phyloP scores from a whole-genome alignment of 768 basidiomycete species.

The Hygrophoropsis aurantiaca region DNA sequence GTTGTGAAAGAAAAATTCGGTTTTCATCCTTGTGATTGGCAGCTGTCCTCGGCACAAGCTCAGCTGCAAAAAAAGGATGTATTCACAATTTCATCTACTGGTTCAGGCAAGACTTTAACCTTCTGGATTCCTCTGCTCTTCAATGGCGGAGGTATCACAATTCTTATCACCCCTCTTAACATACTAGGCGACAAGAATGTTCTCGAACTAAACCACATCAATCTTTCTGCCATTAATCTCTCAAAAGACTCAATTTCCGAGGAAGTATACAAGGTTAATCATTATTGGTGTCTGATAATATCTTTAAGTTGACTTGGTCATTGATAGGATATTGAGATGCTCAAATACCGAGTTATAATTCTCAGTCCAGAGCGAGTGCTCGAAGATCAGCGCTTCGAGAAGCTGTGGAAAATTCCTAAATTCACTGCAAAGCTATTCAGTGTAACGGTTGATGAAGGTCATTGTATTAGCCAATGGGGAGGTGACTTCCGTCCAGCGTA shows the following conservation, averaged over 20 bases:
- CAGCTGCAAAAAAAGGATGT: constrained; percentile 6
- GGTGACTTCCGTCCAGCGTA: constrained; percentile 12
- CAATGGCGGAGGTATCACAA: constrained; percentile 8
- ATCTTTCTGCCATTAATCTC: constrained; percentile 8
- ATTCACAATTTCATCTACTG: constrained; percentile 9
- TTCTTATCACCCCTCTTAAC: constrained; percentile 12
- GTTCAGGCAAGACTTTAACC: constrained; percentile 8
- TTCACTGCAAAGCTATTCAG: constrained; percentile 24
- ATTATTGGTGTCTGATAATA: background rate
- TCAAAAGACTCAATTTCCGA: constrained; percentile 4
- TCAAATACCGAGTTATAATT: constrained; percentile 23
- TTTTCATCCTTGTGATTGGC: background rate
- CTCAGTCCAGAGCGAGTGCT: constrained; percentile 29
- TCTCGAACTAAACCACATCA: background rate
- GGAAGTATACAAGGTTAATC: constrained; percentile 4
- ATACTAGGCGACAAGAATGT: constrained; percentile 9
- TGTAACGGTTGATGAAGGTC: constrained; percentile 27
- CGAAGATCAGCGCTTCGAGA: constrained; percentile 6
- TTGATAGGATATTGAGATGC: constrained; percentile 24
- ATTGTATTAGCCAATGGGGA: constrained; percentile 19
- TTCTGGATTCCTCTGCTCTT: constrained; percentile 14
- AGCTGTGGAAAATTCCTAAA: constrained; percentile 16
- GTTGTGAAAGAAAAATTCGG: constrained; percentile 2
- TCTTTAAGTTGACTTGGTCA: background rate
- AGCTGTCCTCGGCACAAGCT: constrained; percentile 1